Conservation (phyloP, 75 land plant species). For the Adiantum capillusveneris region DNA sequence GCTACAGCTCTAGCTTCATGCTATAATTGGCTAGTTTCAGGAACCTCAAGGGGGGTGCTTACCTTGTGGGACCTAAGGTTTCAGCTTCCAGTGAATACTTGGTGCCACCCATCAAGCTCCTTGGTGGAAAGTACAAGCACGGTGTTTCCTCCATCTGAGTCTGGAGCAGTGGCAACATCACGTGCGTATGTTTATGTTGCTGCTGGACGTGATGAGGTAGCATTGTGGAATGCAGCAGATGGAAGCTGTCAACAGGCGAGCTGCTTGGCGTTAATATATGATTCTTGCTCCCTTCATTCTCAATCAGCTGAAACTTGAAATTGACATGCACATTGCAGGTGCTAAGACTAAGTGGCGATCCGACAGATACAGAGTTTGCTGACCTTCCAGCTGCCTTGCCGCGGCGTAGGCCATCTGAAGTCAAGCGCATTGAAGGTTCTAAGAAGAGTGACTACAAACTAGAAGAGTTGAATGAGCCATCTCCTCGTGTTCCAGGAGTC, state of each 20-base stretch:
- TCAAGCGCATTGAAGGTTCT: constrained; percentile 28
- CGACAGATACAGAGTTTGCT: constrained; percentile 39
- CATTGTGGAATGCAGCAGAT: constrained; percentile 97
- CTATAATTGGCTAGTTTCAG: constrained; percentile 95
- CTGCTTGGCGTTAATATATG: not conserved
- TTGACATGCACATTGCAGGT: constrained; percentile 36
- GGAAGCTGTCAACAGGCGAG: constrained; percentile 91
- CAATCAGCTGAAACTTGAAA: too few species aligned
- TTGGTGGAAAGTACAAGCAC: constrained; percentile 83
- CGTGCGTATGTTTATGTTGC: constrained; percentile 91
- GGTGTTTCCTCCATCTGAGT: constrained; percentile 40
- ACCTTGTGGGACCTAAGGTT: constrained; percentile 98
- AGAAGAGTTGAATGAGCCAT: constrained; percentile 85
- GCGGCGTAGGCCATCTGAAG: constrained; percentile 42
- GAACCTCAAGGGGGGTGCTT: constrained; percentile 83
- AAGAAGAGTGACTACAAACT: constrained; percentile 51
- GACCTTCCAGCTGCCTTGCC: constrained; percentile 60
- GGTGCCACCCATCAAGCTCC: constrained; percentile 64
- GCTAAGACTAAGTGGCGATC: constrained; percentile 38
- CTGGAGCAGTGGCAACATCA: constrained; percentile 26
- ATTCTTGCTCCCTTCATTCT: too few species aligned
- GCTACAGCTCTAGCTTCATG: constrained; percentile 65
- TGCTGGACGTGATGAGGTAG: constrained; percentile 93
- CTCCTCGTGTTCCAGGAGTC: constrained; percentile 69
- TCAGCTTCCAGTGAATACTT: constrained; percentile 84